Percentiles rank a stretch among this genome's conserved stretches.
phyloP scores from a whole-genome alignment of 257 asterid species.

The Forsythia viridissima region DNA sequence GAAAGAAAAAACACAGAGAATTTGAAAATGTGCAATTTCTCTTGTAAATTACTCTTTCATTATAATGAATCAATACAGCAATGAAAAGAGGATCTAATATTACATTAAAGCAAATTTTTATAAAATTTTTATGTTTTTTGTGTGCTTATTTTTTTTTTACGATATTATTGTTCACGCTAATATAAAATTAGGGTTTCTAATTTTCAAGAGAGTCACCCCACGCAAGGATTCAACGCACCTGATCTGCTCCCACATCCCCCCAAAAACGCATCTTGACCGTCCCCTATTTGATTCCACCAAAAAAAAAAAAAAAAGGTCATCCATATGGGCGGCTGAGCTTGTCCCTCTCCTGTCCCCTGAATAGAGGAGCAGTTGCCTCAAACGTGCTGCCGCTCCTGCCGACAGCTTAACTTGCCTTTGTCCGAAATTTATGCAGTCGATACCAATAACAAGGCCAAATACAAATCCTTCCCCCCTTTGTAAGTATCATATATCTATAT shows the following conservation, averaged over 20 bases:
- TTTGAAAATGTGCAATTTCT: too few species aligned
- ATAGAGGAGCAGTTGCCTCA: constrained; percentile 33
- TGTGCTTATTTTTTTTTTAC: too few species aligned
- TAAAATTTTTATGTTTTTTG: too few species aligned
- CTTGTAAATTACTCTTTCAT: too few species aligned
- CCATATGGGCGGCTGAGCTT: constrained; percentile 58
- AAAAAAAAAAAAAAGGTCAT: constrained; percentile 19
- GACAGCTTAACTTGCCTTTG: constrained; percentile 46
- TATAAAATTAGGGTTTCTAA: too few species aligned
- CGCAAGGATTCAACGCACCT: constrained; percentile 16
- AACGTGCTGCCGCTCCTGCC: constrained; percentile 36
- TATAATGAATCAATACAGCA: too few species aligned
- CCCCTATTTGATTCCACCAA: not conserved
- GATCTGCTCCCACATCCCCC: constrained; percentile 22
- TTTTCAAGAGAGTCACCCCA: too few species aligned
- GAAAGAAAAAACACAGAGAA: too few species aligned
- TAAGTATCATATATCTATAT: not conserved
- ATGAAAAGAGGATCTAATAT: too few species aligned
- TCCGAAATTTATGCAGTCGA: constrained; percentile 38
- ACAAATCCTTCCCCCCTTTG: not conserved
- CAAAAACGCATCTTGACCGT: constrained; percentile 41
- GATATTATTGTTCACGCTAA: too few species aligned
- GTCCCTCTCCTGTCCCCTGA: constrained; percentile 56
- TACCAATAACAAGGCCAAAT: constrained; percentile 4
- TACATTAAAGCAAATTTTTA: too few species aligned